These are phyloP conservation scores for Boletus sp. DNA, from an alignment of 1,284 basidiomycete species.

Conservation along the genomic window DNA sequence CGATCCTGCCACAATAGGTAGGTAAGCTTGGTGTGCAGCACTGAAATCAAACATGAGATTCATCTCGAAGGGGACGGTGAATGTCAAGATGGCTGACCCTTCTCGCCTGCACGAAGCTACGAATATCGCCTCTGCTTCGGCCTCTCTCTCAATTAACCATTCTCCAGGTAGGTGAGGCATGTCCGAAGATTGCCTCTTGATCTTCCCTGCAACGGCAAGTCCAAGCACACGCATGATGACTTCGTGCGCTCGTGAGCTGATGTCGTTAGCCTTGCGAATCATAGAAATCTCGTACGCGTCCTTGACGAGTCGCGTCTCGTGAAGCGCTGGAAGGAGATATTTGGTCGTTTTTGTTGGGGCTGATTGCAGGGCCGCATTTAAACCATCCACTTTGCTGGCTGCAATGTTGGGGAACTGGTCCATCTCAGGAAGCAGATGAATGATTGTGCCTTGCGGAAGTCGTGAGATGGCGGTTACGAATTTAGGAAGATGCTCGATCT, in stretches of 20 bases:
- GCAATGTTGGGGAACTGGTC: constrained; percentile 54
- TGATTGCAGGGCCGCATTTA: constrained; percentile 40
- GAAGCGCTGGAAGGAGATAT: constrained; percentile 71
- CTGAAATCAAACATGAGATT: constrained; percentile 36
- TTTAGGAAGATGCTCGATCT: constrained; percentile 46
- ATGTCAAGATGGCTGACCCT: constrained; percentile 50
- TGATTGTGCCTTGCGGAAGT: constrained; percentile 54
- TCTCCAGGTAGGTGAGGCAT: constrained; percentile 63
- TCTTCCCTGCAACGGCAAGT: constrained; percentile 55
- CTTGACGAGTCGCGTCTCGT: constrained; percentile 75
- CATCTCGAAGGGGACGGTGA: neutral
- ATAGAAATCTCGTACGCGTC: constrained; percentile 66
- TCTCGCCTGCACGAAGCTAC: constrained; percentile 82
- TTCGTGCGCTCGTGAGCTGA: constrained; percentile 85
- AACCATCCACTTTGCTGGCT: constrained; percentile 6
- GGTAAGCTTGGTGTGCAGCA: constrained; percentile 82
- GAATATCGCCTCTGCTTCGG: constrained; percentile 87
- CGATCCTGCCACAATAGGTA: constrained; percentile 85
- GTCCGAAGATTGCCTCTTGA: constrained; percentile 35
- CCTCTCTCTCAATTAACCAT: constrained; percentile 87
- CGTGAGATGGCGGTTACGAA: constrained; percentile 51
- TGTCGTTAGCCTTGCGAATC: constrained; percentile 75
- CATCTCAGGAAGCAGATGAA: constrained; percentile 61
- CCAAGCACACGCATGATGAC: constrained; percentile 88
- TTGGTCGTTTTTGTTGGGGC: constrained; percentile 29